phyloP scores from a whole-genome alignment of 495 filamentous ascomycete species.

The Bombardia bombarda region DNA sequence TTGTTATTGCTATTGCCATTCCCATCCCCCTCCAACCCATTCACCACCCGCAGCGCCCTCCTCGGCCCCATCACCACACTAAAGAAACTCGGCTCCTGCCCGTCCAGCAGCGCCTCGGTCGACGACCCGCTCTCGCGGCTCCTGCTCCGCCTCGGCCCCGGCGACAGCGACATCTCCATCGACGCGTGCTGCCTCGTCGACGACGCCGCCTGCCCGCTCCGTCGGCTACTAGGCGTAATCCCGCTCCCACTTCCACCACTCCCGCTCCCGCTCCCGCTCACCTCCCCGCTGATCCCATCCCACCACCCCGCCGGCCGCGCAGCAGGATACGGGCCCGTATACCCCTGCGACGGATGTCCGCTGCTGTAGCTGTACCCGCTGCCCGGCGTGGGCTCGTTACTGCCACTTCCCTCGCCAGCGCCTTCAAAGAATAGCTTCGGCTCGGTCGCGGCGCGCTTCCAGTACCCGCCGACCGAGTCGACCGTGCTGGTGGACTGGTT shows the following conservation, averaged over 20 bases:
- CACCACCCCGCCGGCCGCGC: conserved; percentile 6
- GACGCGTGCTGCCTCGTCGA: too few species aligned
- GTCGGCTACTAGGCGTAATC: background rate
- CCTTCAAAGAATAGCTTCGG: conserved; percentile 22
- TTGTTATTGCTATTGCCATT: background rate
- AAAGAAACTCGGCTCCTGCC: conserved; percentile 65
- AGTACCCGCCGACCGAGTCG: conserved; percentile 25
- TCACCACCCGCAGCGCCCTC: conserved; percentile 65
- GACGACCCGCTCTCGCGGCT: conserved; percentile 28
- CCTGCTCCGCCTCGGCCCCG: conserved; percentile 16
- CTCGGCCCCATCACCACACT: conserved; percentile 64
- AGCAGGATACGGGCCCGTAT: background rate
- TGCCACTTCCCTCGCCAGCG: too few species aligned
- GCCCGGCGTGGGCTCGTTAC: conserved; percentile 21
- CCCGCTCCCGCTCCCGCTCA: conserved; percentile 12
- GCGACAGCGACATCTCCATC: too few species aligned
- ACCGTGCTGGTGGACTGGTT: conserved; percentile 15
- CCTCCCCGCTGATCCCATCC: conserved; percentile 1
- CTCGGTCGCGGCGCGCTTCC: conserved; percentile 21
- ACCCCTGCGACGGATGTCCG: background rate
- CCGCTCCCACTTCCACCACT: conserved; percentile 9
- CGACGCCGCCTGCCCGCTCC: conserved; percentile 1
- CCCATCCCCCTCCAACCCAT: conserved; percentile 35
- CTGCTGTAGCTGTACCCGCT: conserved; percentile 6
- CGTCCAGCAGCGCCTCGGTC: conserved; percentile 50